Evolutionary conservation across 352 stramenopile genomes (phyloP), one percentile per base, ranked within the genome.

Genomic region (Pythium phragmiticola): DNA sequence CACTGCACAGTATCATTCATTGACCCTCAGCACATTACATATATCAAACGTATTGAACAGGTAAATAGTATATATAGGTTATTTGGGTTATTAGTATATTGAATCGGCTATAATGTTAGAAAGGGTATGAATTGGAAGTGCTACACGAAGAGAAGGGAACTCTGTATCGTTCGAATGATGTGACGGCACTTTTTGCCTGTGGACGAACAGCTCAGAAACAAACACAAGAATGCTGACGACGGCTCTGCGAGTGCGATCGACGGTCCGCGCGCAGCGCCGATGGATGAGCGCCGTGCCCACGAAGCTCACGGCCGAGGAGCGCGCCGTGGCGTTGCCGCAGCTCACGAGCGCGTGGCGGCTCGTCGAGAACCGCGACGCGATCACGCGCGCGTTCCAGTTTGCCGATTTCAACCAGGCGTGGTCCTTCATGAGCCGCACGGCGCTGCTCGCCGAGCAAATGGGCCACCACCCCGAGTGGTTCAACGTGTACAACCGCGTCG

Each of bases 391-490:
- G 55, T 97, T 96, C 74, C 64, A 83, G 62, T 97, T 97, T 61
- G 68, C 69, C 49, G 84, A 96, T 65, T 97, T 97, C 57, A 87
- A 78, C 53, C 57, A 88, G 56, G 87, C 88, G 2, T 96, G 84
- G 77, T 57, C 66, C 30, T 95, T 96, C 65, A 96, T 95, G 86
- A 87, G 56, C 49, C 73, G 80, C 48, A 74, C 75, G 19, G 88
- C 88, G 37, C 69, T 89, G 54, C 69, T 91, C 34, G 88, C 88
- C 4, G 86, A 96, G 72, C 74, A 94, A 56, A 89, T 98, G 84
- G 87, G 98, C 76, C 97, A 99, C 83, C 97, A 99, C 81, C 97
- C 97, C 1, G 96, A 99, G 84, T 99, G 96, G 96, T 98, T 97
- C 74, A 99, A 99, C 73, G 95, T 99, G 7, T 99, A 99, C 82